Base-by-base conservation (phyloP, 805 yeast species). In the Candida manassasensis region DNA sequence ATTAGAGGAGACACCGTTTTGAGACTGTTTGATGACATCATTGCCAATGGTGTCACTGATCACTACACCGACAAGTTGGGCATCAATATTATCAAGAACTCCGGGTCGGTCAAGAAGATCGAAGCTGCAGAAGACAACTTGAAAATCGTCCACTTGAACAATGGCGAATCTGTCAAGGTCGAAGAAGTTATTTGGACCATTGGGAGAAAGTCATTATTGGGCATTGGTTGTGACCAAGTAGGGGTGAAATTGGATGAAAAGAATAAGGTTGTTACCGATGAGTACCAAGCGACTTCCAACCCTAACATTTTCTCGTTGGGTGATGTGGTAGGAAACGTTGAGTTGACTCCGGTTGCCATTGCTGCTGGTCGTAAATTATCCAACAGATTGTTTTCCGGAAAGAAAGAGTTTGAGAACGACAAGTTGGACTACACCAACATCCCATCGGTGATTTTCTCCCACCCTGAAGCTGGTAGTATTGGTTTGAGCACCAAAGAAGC, bases 321-420 rank as follows among this genome's bases (percentile, higher is more conserved):
- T 53, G 99, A 93, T 59, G 94, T 90, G 41, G 83, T 85, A 29
- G 97, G 96, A 43, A 79, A 84, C 19, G 83, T 85, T 29, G 97
- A 93, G 68, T 75, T 93, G 51, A 93, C 99, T 2, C 99, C 99
- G 6, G 97, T 88, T 29, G 98, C 98, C 25, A 93, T 93, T 66
- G 97, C 98, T 24, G 89, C 98, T 7, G 99, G 99, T 42, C 81
- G 99, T 63, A 85, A 79, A 59, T 73, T 93, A 48, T 77, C 97
- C 19, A 89, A 90, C 68, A 77, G 99, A 58, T 66, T 93, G 41
- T 93, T 90, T 57, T 63, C 69, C 4, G 96, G 96, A 15, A 82
- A 89, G 37, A 77, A 73, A 43, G 57, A 63, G 38, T 86, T 73
- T 67, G 76, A 75, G 43, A 59, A 77, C 31, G 84, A 81, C 58